These are phyloP conservation scores for Neurospora sp. DNA, from an alignment of 495 filamentous ascomycete species.

Conservation along the genomic window DNA sequence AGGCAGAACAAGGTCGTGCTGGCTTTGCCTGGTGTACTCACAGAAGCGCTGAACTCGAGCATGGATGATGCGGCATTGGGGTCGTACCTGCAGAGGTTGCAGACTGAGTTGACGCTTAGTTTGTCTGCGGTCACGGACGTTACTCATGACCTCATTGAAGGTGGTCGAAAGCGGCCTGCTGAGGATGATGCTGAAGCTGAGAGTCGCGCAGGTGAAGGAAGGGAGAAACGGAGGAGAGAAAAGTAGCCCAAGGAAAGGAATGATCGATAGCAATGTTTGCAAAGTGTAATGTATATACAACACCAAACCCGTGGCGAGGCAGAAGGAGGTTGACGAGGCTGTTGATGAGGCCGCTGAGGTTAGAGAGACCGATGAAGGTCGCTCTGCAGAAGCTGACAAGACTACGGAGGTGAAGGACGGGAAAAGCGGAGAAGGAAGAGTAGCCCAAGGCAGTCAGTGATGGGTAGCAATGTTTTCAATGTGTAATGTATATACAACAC, in stretches of 20 bases:
- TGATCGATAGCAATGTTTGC: neutral
- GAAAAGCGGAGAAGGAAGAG: neutral
- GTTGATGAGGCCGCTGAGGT: neutral
- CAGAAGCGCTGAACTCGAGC: conserved; percentile 54
- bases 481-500: neutral
- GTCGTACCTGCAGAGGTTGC: conserved; percentile 57
- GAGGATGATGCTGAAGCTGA: neutral
- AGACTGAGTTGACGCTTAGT: conserved; percentile 62
- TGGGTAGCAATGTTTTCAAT: neutral
- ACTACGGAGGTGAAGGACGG: neutral
- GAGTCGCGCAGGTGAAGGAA: neutral
- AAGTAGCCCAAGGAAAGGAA: neutral
- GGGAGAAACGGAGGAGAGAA: neutral
- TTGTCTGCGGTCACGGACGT: conserved; percentile 35
- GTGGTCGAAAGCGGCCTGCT: neutral
- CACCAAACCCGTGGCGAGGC: neutral
- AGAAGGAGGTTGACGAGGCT: neutral
- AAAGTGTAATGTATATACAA: neutral
- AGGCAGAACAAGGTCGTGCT: conserved; percentile 51
- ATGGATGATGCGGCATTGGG: conserved; percentile 56
- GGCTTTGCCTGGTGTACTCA: conserved; percentile 62
- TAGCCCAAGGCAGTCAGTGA: neutral
- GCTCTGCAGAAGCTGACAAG: neutral
- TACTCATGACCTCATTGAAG: too few species aligned
- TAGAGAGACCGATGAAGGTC: neutral